A percentile compares a stretch with the other conserved stretches of the same genome.
Conservation (phyloP, 2,329 filamentous ascomycete genomes). For the Aspergillus nomiae region DNA sequence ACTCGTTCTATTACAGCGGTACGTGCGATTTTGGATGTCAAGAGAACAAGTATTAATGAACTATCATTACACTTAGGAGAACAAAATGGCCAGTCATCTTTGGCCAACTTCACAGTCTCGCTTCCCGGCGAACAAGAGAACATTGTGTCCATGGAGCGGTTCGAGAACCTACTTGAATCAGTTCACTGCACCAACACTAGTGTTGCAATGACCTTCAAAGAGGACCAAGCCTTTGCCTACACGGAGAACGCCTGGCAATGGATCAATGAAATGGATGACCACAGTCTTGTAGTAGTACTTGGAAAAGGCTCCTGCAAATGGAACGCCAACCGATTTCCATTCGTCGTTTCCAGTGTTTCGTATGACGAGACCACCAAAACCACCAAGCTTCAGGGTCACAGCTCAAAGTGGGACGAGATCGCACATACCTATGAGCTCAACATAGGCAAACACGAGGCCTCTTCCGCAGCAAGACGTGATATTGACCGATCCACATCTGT, state of each 20-base stretch:
- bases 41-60: neutral
- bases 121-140: neutral
- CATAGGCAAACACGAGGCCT: neutral
- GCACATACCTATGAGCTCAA: neutral
- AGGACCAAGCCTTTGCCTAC: neutral
- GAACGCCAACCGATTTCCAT: neutral
- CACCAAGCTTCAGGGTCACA: neutral
- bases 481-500: neutral
- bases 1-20: neutral
- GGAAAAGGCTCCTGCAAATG: neutral
- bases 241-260: neutral
- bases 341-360: neutral
- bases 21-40: neutral
- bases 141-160: neutral
- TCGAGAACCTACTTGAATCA: neutral
- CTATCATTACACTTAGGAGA: neutral
- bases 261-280: neutral
- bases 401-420: neutral
- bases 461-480: neutral
- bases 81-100: neutral
- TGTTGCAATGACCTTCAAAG: neutral
- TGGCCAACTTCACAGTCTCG: neutral
- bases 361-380: neutral
- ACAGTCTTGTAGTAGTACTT: neutral
- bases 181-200: neutral